These are phyloP conservation scores for Trypanosoma avium DNA, from an alignment of 208 protist genomes.

Conservation along the genomic window DNA sequence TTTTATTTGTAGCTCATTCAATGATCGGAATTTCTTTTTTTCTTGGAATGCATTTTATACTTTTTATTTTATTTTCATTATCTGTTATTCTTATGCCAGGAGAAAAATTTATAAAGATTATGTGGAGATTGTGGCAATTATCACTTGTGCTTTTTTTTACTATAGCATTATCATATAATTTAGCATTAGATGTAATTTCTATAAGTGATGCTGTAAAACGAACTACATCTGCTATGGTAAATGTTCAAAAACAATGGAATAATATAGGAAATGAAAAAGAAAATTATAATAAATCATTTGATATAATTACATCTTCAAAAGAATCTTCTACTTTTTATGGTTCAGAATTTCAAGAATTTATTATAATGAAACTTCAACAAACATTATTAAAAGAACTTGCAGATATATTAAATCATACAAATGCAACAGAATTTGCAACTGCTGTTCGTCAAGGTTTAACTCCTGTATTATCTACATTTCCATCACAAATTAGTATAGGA, in stretches of 20 bases:
- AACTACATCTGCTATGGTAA: constrained; percentile 48
- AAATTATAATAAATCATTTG: not conserved
- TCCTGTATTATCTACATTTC: constrained; percentile 10
- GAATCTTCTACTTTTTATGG: constrained; percentile 4
- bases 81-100: constrained; percentile 29
- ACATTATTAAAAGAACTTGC: constrained; percentile 43
- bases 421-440: constrained; percentile 40
- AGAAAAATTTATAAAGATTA: constrained; percentile 29
- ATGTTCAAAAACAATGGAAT: constrained; percentile 14
- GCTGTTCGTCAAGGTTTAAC: constrained; percentile 7
- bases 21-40: constrained; percentile 45
- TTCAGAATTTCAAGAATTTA: constrained; percentile 11
- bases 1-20: constrained; percentile 38
- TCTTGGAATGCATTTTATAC: constrained; percentile 38
- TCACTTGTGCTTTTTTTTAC: constrained; percentile 47
- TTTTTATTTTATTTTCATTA: constrained; percentile 45
- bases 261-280: not conserved
- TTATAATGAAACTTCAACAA: constrained; percentile 27
- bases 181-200: constrained; percentile 46
- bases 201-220: constrained; percentile 44
- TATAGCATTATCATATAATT: constrained; percentile 42
- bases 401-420: constrained; percentile 45
- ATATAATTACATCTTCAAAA: not conserved
- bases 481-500: constrained; percentile 13
- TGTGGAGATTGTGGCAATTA: constrained; percentile 47